Evolutionary conservation across 2,329 filamentous ascomycete species (phyloP).

Genomic region (Fusarium sacchari): DNA sequence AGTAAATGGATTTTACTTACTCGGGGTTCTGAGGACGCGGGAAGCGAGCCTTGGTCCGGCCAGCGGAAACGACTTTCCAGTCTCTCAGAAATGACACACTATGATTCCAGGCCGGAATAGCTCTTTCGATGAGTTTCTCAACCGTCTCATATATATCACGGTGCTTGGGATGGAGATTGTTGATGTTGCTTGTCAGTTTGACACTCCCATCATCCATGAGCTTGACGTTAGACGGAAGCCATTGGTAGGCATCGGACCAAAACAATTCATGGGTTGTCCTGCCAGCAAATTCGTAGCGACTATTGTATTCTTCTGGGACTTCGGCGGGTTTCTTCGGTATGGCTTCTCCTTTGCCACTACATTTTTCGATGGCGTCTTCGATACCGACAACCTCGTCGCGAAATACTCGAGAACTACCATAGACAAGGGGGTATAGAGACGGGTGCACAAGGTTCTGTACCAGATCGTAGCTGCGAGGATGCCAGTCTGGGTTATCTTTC

Average conservation of each 20-base stretch:
- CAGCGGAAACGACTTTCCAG: not conserved
- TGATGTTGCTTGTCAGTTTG: conserved; percentile 57
- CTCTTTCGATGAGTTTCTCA: not conserved
- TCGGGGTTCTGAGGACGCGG: not conserved
- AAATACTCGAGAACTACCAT: conserved; percentile 48
- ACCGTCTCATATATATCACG: conserved; percentile 45
- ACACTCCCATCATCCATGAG: conserved; percentile 51
- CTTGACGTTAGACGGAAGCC: conserved; percentile 46
- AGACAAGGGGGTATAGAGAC: conserved; percentile 34
- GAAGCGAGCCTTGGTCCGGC: conserved; percentile 28
- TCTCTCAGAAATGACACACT: not conserved
- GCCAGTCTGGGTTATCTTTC: conserved; percentile 25
- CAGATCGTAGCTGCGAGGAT: conserved; percentile 3
- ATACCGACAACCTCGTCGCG: conserved; percentile 43
- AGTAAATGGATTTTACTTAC: not conserved
- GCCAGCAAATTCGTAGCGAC: not conserved
- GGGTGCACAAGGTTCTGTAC: conserved; percentile 32
- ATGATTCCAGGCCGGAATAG: conserved; percentile 49
- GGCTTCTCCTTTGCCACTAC: conserved; percentile 36
- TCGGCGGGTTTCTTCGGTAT: conserved; percentile 42
- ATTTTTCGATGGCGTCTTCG: conserved; percentile 34
- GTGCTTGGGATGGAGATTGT: conserved; percentile 55
- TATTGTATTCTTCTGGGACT: conserved; percentile 9
- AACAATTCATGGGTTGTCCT: conserved; percentile 49
- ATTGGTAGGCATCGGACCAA: conserved; percentile 47